Evolutionary conservation across 495 filamentous ascomycete genomes (phyloP), one percentile per base, ranked within the genome.

Genomic region (Penicillium soppii): DNA sequence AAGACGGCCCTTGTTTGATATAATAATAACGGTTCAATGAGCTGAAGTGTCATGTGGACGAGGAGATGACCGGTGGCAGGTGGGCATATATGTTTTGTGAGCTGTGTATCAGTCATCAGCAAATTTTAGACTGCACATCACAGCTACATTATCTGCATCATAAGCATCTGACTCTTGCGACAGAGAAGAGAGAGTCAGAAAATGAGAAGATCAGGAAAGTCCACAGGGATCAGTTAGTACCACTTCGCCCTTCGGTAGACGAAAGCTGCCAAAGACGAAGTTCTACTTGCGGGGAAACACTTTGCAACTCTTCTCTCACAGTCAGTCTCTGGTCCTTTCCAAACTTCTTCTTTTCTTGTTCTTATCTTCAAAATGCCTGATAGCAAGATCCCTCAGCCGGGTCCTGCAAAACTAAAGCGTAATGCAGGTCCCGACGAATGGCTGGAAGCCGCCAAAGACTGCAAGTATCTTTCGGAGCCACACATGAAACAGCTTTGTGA

Each of bases 401-500:
- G 94, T 27, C 90, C 92, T 37, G 91, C 91, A 41, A 91, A 88
- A 63, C 76, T 96, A 26, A 83, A 83, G 36, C 81, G 85, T 23
- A 86, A 86, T 64, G 89, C 90, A 35, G 90, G 89, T 16, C 85
- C 92, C n/a, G 90, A 95, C 61, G 91, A 97, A 73, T 98, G 94
- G 94, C 82, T 97, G 13, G 87, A 91, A 62, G 87, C 89, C 59
- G 94, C 94, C 32, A 96, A 95, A 68, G 87, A 92, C 64, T 97
- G 95, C 78, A 91, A 95, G 65, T 96, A 97, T 67, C 82, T 98
- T 15, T 92, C 92, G 5, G 94, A 98, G 72, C 72, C 83, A 33
- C 90, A 91, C 60, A 98, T 98, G 94, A 98, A 98, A 76, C 88
- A 95, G 68, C 80, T 98, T 15, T 98, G 94, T 71, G 94, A 98